Conservation (phyloP, 1,284 basidiomycete species). For the Cryptococcus sp. region DNA sequence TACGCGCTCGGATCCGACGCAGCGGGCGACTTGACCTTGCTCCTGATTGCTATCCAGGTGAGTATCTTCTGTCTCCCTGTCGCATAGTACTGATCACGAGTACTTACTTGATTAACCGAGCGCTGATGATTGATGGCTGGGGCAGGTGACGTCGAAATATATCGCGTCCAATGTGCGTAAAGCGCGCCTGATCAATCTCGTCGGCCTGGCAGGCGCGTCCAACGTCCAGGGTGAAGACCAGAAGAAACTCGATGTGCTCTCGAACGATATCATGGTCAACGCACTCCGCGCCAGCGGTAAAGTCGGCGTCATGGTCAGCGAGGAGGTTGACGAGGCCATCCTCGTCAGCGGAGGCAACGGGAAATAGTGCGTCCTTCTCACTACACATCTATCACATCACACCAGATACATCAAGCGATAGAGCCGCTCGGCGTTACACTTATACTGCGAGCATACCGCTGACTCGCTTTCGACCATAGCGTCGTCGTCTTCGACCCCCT, state of each 20-base stretch:
- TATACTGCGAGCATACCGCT: neutral
- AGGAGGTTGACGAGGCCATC: constrained; percentile 87
- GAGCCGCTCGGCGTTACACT: neutral
- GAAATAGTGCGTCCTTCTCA: constrained; percentile 60
- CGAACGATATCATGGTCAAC: constrained; percentile 99
- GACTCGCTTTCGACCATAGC: constrained; percentile 29
- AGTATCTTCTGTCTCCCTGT: constrained; percentile 53
- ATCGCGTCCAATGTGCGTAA: constrained; percentile 98
- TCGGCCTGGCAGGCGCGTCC: constrained; percentile 91
- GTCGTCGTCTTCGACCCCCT: constrained; percentile 99
- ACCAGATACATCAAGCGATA: no score
- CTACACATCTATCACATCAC: neutral
- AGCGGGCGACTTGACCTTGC: constrained; percentile 90
- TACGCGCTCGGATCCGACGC: constrained; percentile 73
- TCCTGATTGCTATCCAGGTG: constrained; percentile 93
- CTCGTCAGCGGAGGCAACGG: constrained; percentile 68
- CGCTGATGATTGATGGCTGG: constrained; percentile 1
- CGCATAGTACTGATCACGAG: neutral
- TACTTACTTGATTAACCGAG: neutral
- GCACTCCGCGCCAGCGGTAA: constrained; percentile 90
- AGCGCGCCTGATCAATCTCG: constrained; percentile 96
- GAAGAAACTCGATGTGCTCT: constrained; percentile 97
- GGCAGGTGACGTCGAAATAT: constrained; percentile 68
- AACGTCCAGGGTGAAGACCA: constrained; percentile 99
- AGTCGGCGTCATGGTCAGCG: constrained; percentile 93